phyloP scores from a whole-genome alignment of 177 flowering plant species.

The Vitis hybrid region DNA sequence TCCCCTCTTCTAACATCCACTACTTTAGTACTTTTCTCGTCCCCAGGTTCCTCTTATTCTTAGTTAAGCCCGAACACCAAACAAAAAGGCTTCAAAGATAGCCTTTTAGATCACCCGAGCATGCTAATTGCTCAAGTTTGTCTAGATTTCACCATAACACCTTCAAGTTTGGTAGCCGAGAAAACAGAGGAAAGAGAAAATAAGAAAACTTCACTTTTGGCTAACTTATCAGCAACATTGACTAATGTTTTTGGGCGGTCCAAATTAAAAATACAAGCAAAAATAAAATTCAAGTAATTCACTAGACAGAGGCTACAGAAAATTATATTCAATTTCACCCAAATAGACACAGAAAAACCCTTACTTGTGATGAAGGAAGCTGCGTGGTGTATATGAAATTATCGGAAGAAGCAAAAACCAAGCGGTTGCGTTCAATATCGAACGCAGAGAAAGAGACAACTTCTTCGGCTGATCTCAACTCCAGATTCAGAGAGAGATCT shows the following conservation, averaged over 20 bases:
- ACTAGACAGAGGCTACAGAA: neutral
- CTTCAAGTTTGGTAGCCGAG: no score
- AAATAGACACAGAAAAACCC: conserved; percentile 2
- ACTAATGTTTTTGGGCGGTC: no score
- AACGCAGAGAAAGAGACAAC: conserved; percentile 49
- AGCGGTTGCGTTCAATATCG: conserved; percentile 75
- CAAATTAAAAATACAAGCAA: neutral
- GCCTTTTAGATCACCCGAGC: no score
- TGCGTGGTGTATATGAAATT: conserved; percentile 53
- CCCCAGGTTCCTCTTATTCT: neutral
- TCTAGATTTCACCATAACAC: no score
- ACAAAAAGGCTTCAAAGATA: neutral
- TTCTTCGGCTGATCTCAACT: conserved; percentile 56
- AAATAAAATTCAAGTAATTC: neutral
- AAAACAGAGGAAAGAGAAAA: no score
- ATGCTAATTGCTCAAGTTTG: no score
- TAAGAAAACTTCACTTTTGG: no score
- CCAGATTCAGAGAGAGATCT: conserved; percentile 40
- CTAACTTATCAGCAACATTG: no score
- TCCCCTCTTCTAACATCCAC: neutral
- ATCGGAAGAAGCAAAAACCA: conserved; percentile 79
- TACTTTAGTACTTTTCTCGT: neutral
- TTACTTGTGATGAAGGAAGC: conserved; percentile 57
- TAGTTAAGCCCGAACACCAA: neutral
- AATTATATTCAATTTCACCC: neutral